Base-by-base conservation (phyloP, 768 basidiomycete genomes). In the Tulasnella sp. region DNA sequence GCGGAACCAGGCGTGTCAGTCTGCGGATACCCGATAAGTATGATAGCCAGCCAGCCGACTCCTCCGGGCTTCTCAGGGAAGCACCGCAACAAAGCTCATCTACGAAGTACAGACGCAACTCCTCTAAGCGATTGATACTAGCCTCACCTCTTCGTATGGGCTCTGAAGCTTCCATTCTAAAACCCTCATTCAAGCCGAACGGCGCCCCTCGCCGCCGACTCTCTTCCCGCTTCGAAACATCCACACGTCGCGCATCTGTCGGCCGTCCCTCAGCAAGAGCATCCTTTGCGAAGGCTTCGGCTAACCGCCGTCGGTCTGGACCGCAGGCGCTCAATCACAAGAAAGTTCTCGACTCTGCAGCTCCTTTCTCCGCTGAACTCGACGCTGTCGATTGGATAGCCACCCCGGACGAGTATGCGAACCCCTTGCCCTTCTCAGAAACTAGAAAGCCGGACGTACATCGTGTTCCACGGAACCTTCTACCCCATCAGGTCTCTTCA, bases 291-390 rank as follows among this genome's bases (percentile, higher is more conserved):
- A 45, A 39, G 31, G 37, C 40, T 52, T 72, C 71, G 6, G 40
- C 49, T 52, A 40, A 72, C 7, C 71, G 71, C 29, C 71, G 71
- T 14, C 71, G 49, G 17, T 72, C 71, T 40, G 71, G 71, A 22
- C 49, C 71, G 0, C 71, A 72, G n/a, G 39, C 38, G 29, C 29
- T 72, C 31, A n/a, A 52, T n/a, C 5, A 37, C 22, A 49, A 19
- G 31, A 52, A 49, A 34, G 2, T 40, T 52, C 71, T 72, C 17
- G 71, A 72, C 34, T 8, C 31, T 52, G 6, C 7, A 40, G 22
- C 71, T 42, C 29, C 71, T 34, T 64, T 64, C 58, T 25, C 40
- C 40, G 49, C 71, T 22, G 17, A 31, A 17, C 42, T 45, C 31
- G 40, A 72, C 40, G 40, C 38, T 25, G 49, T 25, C n/a, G 40